Evolutionary conservation across 148 eudicot genomes (phyloP), one percentile per base, ranked within the genome.

Genomic region (Rhododendron vialii): DNA sequence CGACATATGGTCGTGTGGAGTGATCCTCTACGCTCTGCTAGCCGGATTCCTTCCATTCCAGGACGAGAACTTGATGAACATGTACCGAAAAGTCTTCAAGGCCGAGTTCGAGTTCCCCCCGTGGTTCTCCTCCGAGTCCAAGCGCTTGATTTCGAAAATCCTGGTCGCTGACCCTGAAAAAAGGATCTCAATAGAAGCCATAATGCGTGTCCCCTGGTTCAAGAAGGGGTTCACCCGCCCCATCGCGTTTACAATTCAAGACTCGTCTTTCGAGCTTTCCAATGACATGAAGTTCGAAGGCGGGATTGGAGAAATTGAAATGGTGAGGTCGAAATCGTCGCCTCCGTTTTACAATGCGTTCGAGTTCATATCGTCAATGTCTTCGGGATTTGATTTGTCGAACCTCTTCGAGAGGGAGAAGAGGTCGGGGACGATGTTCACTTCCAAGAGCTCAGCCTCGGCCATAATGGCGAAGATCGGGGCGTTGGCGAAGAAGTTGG

Each of bases 1-100:
- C 0, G 98, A 95, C 86, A 87, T 95, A 12, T 95, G 98, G 98
- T 95, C 98, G 0, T 95, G 98, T 74, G 98, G 98, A 28, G 95
- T 95, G 0, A 90, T 95, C 5, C 80, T 95, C 5, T 95, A 86
- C 50, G 98, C 87, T 2, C 45, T 93, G 24, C 78, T 93, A 3
- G 94, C 98, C 3, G 98, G 98, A 30, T 92, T 57, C 74, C 86
- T 95, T 41, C 98, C 98, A 0, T 95, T 95, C 59, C 95, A 91
- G 61, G 92, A 92, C 22, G 94, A 88, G 48, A 95, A 93, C 59
- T 6, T 93, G 9, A 93, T 93, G 98, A 90, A 84, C 35, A 93
- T 93, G 98, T 95, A 95, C 28, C 41, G 81, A 5, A 93, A 92
- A 82, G 87, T 93, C 2, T 93, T 93, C 86, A 95, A 92, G 85